phyloP scores from a whole-genome alignment of 2,329 filamentous ascomycete genomes.

The Penicillium sp. region DNA sequence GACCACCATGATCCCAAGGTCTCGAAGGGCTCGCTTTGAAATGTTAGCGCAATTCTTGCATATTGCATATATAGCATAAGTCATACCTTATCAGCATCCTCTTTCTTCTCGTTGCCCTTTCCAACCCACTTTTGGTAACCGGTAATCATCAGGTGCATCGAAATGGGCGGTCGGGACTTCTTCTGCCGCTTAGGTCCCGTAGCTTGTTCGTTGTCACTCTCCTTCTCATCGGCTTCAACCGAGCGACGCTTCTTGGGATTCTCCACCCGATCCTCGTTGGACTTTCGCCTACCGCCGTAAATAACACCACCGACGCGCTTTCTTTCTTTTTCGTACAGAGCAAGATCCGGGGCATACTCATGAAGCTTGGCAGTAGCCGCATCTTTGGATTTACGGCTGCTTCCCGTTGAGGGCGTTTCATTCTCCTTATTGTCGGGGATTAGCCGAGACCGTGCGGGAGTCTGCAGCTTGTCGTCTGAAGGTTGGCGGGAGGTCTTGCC shows the following conservation, averaged over 20 bases:
- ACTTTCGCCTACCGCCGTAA: slow-evolving; percentile 53
- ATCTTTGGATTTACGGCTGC: slow-evolving; percentile 81
- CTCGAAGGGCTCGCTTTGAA: slow-evolving; percentile 68
- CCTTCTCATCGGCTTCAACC: slow-evolving; percentile 46
- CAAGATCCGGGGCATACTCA: slow-evolving; percentile 75
- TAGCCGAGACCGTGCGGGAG: slow-evolving; percentile 52
- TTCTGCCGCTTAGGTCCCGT: slow-evolving; percentile 62
- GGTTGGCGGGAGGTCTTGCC: slow-evolving; percentile 27
- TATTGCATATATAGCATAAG: slow-evolving; percentile 1
- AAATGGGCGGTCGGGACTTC: slow-evolving; percentile 58
- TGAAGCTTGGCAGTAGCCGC: slow-evolving; percentile 75
- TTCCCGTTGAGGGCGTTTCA: slow-evolving; percentile 69
- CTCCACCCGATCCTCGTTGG: slow-evolving; percentile 37
- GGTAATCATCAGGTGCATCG: slow-evolving; percentile 74
- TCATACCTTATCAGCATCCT: slow-evolving; percentile 75
- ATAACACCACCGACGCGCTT: slow-evolving; percentile 69
- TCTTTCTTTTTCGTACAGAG: slow-evolving; percentile 86
- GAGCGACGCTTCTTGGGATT: slow-evolving; percentile 43
- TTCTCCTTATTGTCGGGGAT: slow-evolving; percentile 71
- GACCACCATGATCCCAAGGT: slow-evolving; percentile 75
- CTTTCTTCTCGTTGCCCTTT: slow-evolving; percentile 57
- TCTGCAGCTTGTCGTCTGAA: slow-evolving; percentile 41
- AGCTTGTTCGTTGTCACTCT: slow-evolving; percentile 49
- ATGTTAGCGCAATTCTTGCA: slow-evolving; percentile 10
- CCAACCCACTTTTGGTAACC: slow-evolving; percentile 78